A percentile compares a stretch with the other conserved stretches of the same genome.
phyloP scores from a whole-genome alignment of 2,329 filamentous ascomycete species.

The Exophiala viscosa region DNA sequence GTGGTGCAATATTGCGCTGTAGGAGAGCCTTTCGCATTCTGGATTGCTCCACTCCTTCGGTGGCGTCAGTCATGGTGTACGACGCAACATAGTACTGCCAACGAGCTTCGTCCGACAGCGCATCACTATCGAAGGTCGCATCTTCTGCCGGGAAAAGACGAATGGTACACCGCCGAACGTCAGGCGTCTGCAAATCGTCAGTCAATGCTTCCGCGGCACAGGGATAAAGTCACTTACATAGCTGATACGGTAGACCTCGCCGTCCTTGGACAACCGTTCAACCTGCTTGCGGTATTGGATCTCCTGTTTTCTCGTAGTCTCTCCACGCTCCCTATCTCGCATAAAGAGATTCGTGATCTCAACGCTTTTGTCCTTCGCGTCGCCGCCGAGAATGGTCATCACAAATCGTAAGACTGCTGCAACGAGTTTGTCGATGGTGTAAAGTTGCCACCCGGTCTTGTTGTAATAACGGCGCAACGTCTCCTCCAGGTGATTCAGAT shows the following conservation, averaged over 20 bases:
- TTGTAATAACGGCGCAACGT: conserved; percentile 88
- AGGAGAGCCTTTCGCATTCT: conserved; percentile 67
- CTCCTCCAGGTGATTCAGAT: conserved; percentile 81
- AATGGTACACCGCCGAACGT: conserved; percentile 64
- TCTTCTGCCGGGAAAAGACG: conserved; percentile 87
- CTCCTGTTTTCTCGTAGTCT: conserved; percentile 85
- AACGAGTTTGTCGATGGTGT: conserved; percentile 86
- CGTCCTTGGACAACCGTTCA: conserved; percentile 88
- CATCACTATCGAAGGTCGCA: conserved; percentile 69
- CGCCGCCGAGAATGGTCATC: conserved; percentile 60
- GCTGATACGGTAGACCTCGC: conserved; percentile 82
- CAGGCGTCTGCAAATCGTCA: conserved; percentile 57
- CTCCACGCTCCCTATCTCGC: conserved; percentile 72
- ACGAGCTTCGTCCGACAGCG: conserved; percentile 58
- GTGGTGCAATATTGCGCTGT: conserved; percentile 63
- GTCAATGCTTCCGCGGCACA: conserved; percentile 24
- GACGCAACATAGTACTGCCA: conserved; percentile 98
- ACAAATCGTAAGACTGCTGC: conserved; percentile 76
- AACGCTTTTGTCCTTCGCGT: conserved; percentile 87
- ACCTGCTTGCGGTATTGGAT: conserved; percentile 87
- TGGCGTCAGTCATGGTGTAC: conserved; percentile 82
- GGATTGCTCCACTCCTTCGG: conserved; percentile 67
- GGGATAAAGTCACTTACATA: conserved; percentile 64
- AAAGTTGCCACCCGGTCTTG: conserved; percentile 85
- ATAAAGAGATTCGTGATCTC: conserved; percentile 88